A percentile compares a stretch with the other conserved stretches of the same genome.
Conservation (phyloP, 495 filamentous ascomycete species). For the Terfezia boudieri region DNA sequence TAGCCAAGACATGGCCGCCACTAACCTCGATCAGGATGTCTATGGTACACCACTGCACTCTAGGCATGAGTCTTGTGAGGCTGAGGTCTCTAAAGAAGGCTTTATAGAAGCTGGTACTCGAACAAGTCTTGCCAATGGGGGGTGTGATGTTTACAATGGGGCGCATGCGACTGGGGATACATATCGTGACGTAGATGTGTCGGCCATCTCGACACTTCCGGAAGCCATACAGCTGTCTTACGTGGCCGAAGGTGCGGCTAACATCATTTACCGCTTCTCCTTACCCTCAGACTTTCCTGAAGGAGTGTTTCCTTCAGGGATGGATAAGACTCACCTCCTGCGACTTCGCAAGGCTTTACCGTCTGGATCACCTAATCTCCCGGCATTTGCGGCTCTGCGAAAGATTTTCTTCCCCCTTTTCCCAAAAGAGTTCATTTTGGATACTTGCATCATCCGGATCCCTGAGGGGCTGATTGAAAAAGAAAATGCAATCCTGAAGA, state of each 20-base stretch:
- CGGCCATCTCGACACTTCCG: slow-evolving; percentile 6
- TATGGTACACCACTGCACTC: too few relatives aligned
- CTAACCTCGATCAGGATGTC: too few relatives aligned
- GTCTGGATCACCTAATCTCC: slow-evolving; percentile 13
- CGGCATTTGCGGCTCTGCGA: slow-evolving; percentile 10
- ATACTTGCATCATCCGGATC: slow-evolving; percentile 9
- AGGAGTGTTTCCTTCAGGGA: background rate
- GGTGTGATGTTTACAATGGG: too few relatives aligned
- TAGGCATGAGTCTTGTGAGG: too few relatives aligned
- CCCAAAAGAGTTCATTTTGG: slow-evolving; percentile 9
- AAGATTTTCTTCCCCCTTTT: slow-evolving; percentile 15
- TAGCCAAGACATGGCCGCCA: too few relatives aligned
- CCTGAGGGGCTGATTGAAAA: slow-evolving; percentile 5
- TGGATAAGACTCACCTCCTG: slow-evolving; percentile 9
- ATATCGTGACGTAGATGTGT: background rate
- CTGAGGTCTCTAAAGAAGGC: too few relatives aligned
- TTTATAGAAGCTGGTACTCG: too few relatives aligned
- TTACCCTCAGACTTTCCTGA: background rate
- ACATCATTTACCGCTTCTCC: slow-evolving; percentile 16
- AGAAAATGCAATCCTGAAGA: slow-evolving; percentile 5
- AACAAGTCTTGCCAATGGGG: too few relatives aligned
- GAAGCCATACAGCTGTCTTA: slow-evolving; percentile 6
- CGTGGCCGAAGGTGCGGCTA: slow-evolving; percentile 17
- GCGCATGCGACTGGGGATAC: too few relatives aligned
- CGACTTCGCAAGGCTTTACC: slow-evolving; percentile 17